Evolutionary conservation across 352 stramenopile species (phyloP).

Genomic region (Plasmopara halstedii): DNA sequence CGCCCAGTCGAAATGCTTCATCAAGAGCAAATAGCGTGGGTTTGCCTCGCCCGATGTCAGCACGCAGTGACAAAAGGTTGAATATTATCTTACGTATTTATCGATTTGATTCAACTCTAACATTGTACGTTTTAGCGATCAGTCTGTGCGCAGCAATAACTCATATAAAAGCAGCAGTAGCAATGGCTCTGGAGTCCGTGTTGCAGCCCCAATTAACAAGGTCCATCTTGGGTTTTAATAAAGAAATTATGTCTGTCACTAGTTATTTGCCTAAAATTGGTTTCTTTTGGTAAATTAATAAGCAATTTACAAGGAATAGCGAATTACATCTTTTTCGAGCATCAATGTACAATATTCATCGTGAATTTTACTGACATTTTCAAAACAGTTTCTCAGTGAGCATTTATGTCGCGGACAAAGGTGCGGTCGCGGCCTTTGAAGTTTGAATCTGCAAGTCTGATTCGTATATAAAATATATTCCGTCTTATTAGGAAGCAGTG

Average conservation of each 20-base stretch:
- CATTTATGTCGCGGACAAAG: background rate
- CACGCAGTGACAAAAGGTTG: conserved; percentile 65
- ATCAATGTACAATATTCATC: too few species aligned
- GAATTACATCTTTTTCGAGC: too few species aligned
- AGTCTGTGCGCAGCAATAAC: conserved; percentile 41
- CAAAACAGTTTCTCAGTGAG: background rate
- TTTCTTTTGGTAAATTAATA: too few species aligned
- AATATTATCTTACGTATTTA: conserved; percentile 1
- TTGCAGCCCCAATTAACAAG: conserved; percentile 56
- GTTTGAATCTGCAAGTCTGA: background rate
- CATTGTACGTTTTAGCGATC: conserved; percentile 25
- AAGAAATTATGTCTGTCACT: too few species aligned
- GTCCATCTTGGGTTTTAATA: conserved; percentile 50
- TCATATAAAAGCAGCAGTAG: conserved; percentile 45
- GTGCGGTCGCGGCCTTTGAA: background rate
- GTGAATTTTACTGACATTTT: too few species aligned
- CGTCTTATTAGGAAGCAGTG: conserved; percentile 39
- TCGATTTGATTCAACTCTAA: background rate
- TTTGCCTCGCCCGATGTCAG: conserved; percentile 48
- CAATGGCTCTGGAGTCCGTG: conserved; percentile 33
- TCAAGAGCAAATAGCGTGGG: conserved; percentile 30
- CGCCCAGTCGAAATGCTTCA: conserved; percentile 52
- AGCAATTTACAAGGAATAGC: too few species aligned
- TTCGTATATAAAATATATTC: background rate
- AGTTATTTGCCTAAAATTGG: too few species aligned